Base-by-base conservation (phyloP, 192 early-diverging fungal genomes). In the Neocallimastix lanati region DNA sequence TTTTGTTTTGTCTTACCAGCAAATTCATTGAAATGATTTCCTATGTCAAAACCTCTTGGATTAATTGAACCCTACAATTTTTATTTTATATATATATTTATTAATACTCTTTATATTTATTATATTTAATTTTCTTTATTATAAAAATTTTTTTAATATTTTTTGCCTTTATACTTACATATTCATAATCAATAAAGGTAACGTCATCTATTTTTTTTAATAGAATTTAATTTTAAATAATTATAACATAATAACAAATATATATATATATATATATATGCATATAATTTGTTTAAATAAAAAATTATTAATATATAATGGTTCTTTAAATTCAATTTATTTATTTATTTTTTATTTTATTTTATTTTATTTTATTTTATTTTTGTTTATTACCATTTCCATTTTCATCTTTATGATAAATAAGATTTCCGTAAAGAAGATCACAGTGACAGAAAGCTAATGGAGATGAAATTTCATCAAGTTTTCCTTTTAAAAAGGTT, bases 1-100 rank as follows among this genome's bases (percentile, higher is more conserved):
- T 35, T 35, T 7, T 35, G 12, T 35, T 3, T 7, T 7, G 12
- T 38, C 13, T 76, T 80, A 84, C 86, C 94, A n/a, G 92, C 94
- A 83, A 90, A 93, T 82, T 98, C 96, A 84, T 93, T 93, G 82
- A 97, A 98, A 84, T 97, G 96, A 82, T 98, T 98, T 58, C 90
- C 95, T 80, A 98, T 95, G 82, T 98, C 96, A 84, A 97, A 98
- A 4, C 91, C 95, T 58, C 95, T 89, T 98, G 96, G 80, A 97
- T 98, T 83, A 95, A 96, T 76, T 86, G 86, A 12, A 91, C 91
- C 78, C 16, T 79, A 29, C 0, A n/a, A n/a, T n/a, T n/a, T n/a
- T n/a, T n/a, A n/a, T n/a, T n/a, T n/a, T n/a, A n/a, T n/a, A n/a
- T n/a, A n/a, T n/a, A n/a, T n/a, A n/a, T n/a, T n/a, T n/a, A n/a